Evolutionary conservation across 225 moss, liverwort and hornwort genomes (phyloP).

Genomic region (Thuidium tamariscinum): DNA sequence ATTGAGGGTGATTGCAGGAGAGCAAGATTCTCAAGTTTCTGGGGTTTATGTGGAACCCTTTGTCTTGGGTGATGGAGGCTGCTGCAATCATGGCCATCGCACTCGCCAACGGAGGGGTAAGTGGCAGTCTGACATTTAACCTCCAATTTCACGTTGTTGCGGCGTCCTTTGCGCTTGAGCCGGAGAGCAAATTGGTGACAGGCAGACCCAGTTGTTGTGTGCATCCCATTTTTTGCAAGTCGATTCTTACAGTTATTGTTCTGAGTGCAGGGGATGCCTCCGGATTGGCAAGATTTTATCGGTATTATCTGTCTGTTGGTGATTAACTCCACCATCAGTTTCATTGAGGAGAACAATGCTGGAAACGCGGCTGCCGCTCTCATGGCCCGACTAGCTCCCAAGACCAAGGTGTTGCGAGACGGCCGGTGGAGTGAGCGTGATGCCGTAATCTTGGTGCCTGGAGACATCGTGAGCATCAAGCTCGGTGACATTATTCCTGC

Average conservation of each 20-base stretch:
- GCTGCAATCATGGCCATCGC: constrained; percentile 45
- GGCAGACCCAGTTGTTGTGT: background rate
- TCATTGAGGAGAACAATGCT: constrained; percentile 45
- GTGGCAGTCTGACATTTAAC: background rate
- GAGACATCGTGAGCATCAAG: constrained; percentile 44
- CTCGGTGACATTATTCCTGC: constrained; percentile 47
- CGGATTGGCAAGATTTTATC: constrained; percentile 45
- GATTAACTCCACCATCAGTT: constrained; percentile 37
- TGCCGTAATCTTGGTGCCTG: constrained; percentile 32
- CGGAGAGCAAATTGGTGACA: background rate
- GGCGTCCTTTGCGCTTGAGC: background rate
- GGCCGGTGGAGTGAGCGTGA: constrained; percentile 27
- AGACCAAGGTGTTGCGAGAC: constrained; percentile 35
- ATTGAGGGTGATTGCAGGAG: constrained; percentile 17
- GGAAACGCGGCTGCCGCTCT: constrained; percentile 40
- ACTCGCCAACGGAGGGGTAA: constrained; percentile 26
- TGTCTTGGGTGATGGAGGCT: constrained; percentile 55
- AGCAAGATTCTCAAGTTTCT: constrained; percentile 40
- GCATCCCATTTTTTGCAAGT: background rate
- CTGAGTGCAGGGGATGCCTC: constrained; percentile 16
- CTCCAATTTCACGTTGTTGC: background rate
- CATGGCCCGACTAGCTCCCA: constrained; percentile 46
- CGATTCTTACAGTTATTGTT: background rate
- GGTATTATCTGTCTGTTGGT: constrained; percentile 25
- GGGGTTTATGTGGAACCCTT: constrained; percentile 52